Evolutionary conservation across 192 early-diverging fungal species (phyloP).

Genomic region (Umbelopsis sp.): DNA sequence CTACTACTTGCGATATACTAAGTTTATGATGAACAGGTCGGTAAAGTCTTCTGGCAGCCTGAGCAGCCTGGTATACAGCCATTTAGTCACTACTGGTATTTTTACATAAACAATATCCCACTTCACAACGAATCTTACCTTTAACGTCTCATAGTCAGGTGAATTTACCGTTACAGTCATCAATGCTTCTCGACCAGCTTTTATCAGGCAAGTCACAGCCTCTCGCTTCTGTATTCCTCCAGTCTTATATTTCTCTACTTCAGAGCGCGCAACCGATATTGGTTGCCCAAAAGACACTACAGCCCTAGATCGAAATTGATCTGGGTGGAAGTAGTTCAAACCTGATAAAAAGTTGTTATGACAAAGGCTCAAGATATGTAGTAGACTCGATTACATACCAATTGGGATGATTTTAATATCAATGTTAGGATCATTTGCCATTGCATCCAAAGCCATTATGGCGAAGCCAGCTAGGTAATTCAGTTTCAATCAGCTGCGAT

Average conservation of each 20-base stretch:
- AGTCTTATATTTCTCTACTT: slow-evolving; percentile 78
- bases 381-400: slow-evolving; percentile 26
- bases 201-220: slow-evolving; percentile 77
- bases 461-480: slow-evolving; percentile 62
- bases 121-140: slow-evolving; percentile 50
- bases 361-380: background rate
- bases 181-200: slow-evolving; percentile 73
- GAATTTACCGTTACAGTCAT: slow-evolving; percentile 91
- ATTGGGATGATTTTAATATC: slow-evolving; percentile 90
- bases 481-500: background rate
- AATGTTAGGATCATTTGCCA: slow-evolving; percentile 76
- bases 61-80: slow-evolving; percentile 66
- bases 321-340: slow-evolving; percentile 95
- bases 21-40: slow-evolving; percentile 79
- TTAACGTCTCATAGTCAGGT: slow-evolving; percentile 90
- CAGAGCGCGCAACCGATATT: slow-evolving; percentile 74
- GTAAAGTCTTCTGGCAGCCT: slow-evolving; percentile 92
- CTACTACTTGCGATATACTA: slow-evolving; percentile 81
- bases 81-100: background rate
- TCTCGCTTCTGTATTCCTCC: slow-evolving; percentile 83
- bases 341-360: slow-evolving; percentile 35
- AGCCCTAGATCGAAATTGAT: slow-evolving; percentile 91
- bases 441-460: slow-evolving; percentile 85
- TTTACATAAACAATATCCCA: background rate
- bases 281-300: slow-evolving; percentile 96